Base-by-base conservation (phyloP, 2,329 filamentous ascomycete species). In the Mycosphaerelloides madeirae region DNA sequence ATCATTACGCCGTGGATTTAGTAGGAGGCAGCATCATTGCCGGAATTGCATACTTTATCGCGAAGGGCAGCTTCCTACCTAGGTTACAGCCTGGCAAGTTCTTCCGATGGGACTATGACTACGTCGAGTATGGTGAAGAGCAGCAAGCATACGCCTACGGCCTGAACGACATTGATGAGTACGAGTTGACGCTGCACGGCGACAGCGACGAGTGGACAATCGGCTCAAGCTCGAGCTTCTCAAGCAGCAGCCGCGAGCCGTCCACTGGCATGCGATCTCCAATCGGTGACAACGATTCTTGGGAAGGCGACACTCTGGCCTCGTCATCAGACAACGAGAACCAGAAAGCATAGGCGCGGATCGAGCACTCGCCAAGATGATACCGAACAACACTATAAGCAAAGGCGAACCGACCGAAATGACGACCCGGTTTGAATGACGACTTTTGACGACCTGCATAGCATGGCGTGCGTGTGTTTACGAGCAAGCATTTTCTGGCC, bases 71-170 rank as follows among this genome's bases (percentile, higher is more conserved):
- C 47, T 95, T 87, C 72, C 70, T 97, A 33, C 90, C 91, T 3
- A 81, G 85, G 48, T 76, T 87, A 47, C 91, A 96, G 67, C 68
- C 77, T 40, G 89, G 88, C 68, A 96, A 96, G 77, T 77, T 78
- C 55, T 87, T 86, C 68, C 81, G 91, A 50, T 97, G 90, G 89
- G 87, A 96, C 57, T 96, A 97, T 68, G 90, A 96, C 60, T 95
- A 89, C 57, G 82, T 95, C 49, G 90, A 96, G 71, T 70, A 84
- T 46, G 91, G 91, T 57, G 85, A 94, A 46, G 67, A 68, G 14
- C 63, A 70, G 48, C 57, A 60, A 13, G 32, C 50, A 38, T 75
- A 76, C 55, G 73, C 74, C 29, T 78, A 79, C 51, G 76, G 72
- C 48, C 66, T 81, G 50, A 72, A 77, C 40, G 75, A 74, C 41